Base-by-base conservation (phyloP, 352 stramenopile genomes). In the Pythium sp. region DNA sequence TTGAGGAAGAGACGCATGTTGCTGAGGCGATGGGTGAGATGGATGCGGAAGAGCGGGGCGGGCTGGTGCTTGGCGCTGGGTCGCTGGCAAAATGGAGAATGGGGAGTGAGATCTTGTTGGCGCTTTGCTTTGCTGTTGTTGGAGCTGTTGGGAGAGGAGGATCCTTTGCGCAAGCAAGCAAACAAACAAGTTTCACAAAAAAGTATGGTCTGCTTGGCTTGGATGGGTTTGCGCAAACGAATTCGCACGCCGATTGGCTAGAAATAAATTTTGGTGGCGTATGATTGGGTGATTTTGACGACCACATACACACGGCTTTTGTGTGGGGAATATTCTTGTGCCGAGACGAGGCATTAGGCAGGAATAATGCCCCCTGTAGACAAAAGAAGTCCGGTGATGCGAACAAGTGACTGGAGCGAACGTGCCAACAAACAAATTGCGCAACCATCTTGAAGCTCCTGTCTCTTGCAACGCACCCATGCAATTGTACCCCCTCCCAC, bases 1-100 rank as follows among this genome's bases (percentile, higher is more conserved):
- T 78, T 78, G 63, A 83, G 70, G 69, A 90, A 91, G 66, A 91
- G 83, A 62, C 83, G 83, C 83, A 91, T 91, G 41, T 36, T 74
- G 46, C 32, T 68, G 0, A n/a, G 47, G 26, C 6, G 60, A 24
- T 36, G 46, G 1, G 11, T 41, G 36, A 1, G 36, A 15, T 41
- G 9, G 60, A 24, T 36, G 46, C 28, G 49, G 43, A 26, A 46
- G 55, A 14, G 32, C 12, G 24, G 30, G 51, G 36, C 11, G 14
- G n/a, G 61, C 30, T 9, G n/a, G n/a, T 20, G 49, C 61, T 67
- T 41, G 62, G 30, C 20, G 49, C 61, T 67, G 26, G 62, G 62
- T 38, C 49, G 51, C 49, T 59, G 61, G 55, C 59, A 64, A 64
- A 64, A 64, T 58, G 61, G 49, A 34, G 67, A 72, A 65, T 64